Evolutionary conservation across 106 monocot species (phyloP), one percentile per base, ranked within the genome.

Genomic region (Allium fistulosum): DNA sequence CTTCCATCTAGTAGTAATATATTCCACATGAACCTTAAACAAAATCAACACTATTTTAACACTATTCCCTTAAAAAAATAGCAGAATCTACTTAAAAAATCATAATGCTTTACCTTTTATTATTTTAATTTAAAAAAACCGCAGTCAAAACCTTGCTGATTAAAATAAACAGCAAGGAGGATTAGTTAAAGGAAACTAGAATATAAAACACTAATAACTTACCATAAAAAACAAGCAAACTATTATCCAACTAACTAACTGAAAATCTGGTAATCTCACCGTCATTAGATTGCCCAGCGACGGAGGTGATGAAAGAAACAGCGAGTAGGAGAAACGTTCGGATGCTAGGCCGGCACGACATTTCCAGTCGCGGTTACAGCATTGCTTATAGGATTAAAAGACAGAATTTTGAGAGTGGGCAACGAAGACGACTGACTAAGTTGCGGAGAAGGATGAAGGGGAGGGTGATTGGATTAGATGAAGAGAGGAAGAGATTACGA

Each of bases 181-280:
- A 12, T 26, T 26, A 67, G 13, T 56, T 69, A 56, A 28, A 18
- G 56, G 57, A 56, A 56, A 17, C 15, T 26, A 16, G 53, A 69
- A 56, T 27, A 55, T 14, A 18, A 15, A 49, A 12, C 46, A 26
- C 51, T 6, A 52, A 51, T 53, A 67, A 67, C 37, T 37, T 37
- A 37, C 37, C 51, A 53, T 11, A 67, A 67, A 14, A 26, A 67
- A 53, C 51, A 26, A 65, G 49, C 65, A 27, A 67, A 1, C 8
- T 12, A 27, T 12, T 11, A 46, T 46, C 11, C 15, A 67, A 67
- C 56, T 46, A 57, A 69, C 68, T 57, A 6, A 11, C 16, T 49
- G 49, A 26, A 16, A 22, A 15, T 26, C 37, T 37, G 28, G 49
- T 57, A 68, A 64, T 46, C 74, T 76, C 18, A 80, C 80, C 74